phyloP scores from a whole-genome alignment of 352 stramenopile species.

The Pythium sukuiense region DNA sequence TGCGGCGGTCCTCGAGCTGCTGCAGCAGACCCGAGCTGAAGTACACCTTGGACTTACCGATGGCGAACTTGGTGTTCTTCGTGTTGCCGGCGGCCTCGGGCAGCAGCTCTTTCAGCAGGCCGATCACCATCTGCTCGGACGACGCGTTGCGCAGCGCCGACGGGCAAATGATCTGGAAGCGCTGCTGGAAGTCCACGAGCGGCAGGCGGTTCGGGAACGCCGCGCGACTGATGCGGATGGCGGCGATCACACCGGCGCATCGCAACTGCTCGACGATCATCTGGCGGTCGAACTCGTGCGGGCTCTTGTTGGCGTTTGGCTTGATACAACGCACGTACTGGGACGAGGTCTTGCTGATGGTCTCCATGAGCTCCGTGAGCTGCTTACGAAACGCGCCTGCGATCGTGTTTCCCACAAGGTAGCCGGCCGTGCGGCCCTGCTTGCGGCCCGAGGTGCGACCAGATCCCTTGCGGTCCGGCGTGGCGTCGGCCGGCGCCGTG shows the following conservation, averaged over 20 bases:
- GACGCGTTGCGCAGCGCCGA: slow-evolving; percentile 56
- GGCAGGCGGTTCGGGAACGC: slow-evolving; percentile 91
- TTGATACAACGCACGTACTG: slow-evolving; percentile 92
- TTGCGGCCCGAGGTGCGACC: slow-evolving; percentile 22
- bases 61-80: slow-evolving; percentile 80
- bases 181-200: slow-evolving; percentile 80
- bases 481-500: slow-evolving; percentile 29
- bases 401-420: slow-evolving; percentile 83
- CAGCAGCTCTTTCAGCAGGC: slow-evolving; percentile 69
- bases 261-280: slow-evolving; percentile 90
- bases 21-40: slow-evolving; percentile 90
- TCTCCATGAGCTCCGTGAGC: slow-evolving; percentile 82
- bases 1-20: slow-evolving; percentile 86
- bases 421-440: slow-evolving; percentile 65
- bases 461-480: slow-evolving; percentile 26
- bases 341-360: slow-evolving; percentile 86
- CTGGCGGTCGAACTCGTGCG: slow-evolving; percentile 76
- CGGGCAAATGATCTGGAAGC: slow-evolving; percentile 85
- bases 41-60: slow-evolving; percentile 82
- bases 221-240: slow-evolving; percentile 86
- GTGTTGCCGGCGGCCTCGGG: slow-evolving; percentile 56
- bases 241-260: slow-evolving; percentile 88
- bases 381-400: slow-evolving; percentile 86
- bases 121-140: slow-evolving; percentile 68
- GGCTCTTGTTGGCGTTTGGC: slow-evolving; percentile 88